Percentiles rank a stretch among this genome's conserved stretches.
phyloP scores from a whole-genome alignment of 805 yeast species.

The Yueomyces sp. region DNA sequence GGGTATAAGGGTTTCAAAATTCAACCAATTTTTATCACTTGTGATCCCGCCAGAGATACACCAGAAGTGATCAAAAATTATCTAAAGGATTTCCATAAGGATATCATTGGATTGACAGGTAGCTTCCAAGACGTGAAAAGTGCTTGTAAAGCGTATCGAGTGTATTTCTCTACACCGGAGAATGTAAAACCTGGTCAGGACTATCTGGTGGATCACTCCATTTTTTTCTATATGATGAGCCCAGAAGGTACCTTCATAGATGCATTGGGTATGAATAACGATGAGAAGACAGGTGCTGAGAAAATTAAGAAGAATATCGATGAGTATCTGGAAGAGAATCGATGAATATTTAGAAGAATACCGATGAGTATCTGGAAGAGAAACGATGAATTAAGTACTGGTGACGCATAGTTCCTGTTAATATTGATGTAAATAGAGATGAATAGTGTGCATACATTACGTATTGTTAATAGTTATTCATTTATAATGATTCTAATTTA shows the following conservation, averaged over 20 bases:
- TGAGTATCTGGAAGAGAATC: slow-evolving; percentile 37
- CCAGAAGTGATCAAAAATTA: slow-evolving; percentile 78
- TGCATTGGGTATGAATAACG: slow-evolving; percentile 85
- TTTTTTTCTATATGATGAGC: slow-evolving; percentile 94
- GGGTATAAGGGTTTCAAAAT: slow-evolving; percentile 37
- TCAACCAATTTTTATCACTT: slow-evolving; percentile 85
- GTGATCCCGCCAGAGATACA: slow-evolving; percentile 92
- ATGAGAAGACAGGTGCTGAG: slow-evolving; percentile 61
- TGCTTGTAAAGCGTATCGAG: slow-evolving; percentile 81
- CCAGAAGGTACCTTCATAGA: slow-evolving; percentile 95
- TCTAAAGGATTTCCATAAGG: slow-evolving; percentile 79
- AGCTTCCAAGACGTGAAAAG: slow-evolving; percentile 72
- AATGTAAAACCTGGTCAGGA: slow-evolving; percentile 92
- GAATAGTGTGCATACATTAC: background rate
- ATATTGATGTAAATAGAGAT: too few relatives aligned
- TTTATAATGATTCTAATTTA: background rate
- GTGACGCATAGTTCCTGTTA: too few relatives aligned
- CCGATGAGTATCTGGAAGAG: slow-evolving; percentile 48
- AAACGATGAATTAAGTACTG: slow-evolving; percentile 22
- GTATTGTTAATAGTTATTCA: background rate
- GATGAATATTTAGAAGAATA: slow-evolving; percentile 54
- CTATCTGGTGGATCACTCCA: slow-evolving; percentile 92
- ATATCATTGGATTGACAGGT: slow-evolving; percentile 85
- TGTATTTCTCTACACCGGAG: slow-evolving; percentile 94
- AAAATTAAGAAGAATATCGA: slow-evolving; percentile 66